Percentiles rank a stretch among this genome's conserved stretches.
These are phyloP conservation scores for Orychophragmus violaceus DNA, from an alignment of 345 rosid species.

Conservation along the genomic window DNA sequence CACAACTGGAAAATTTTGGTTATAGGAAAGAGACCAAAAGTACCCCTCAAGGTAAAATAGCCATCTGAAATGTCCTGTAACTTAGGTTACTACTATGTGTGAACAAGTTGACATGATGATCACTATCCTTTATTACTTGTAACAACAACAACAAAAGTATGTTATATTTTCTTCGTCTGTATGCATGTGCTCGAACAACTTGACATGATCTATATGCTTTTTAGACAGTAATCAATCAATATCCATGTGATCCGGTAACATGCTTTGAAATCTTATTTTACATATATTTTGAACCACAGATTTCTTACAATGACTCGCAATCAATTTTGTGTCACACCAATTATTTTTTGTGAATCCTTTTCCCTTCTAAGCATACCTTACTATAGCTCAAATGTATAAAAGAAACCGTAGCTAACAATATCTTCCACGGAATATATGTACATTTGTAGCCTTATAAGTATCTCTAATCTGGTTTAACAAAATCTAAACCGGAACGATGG, in stretches of 20 bases:
- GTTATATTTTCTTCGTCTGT: neutral
- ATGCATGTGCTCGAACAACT: conserved; percentile 22
- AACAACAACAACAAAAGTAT: neutral
- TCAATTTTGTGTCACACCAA: neutral
- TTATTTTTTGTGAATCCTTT: neutral
- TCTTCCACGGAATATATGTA: neutral
- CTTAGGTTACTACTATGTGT: neutral
- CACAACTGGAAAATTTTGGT: neutral
- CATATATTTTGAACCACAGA: neutral
- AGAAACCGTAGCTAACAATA: neutral
- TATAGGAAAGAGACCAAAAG: neutral
- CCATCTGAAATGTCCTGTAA: neutral
- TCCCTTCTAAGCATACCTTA: neutral
- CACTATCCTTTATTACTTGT: neutral
- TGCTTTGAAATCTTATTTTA: conserved; percentile 14
- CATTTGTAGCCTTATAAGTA: no score
- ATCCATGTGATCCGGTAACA: conserved; percentile 30
- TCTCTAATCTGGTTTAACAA: no score
- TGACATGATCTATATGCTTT: conserved; percentile 14
- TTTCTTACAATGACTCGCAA: neutral
- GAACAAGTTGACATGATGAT: neutral
- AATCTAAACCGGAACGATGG: no score
- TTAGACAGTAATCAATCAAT: conserved; percentile 14
- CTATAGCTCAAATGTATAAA: neutral
- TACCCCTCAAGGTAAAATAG: neutral